phyloP scores from a whole-genome alignment of 2,329 filamentous ascomycete species.

The Aciculosporium take region DNA sequence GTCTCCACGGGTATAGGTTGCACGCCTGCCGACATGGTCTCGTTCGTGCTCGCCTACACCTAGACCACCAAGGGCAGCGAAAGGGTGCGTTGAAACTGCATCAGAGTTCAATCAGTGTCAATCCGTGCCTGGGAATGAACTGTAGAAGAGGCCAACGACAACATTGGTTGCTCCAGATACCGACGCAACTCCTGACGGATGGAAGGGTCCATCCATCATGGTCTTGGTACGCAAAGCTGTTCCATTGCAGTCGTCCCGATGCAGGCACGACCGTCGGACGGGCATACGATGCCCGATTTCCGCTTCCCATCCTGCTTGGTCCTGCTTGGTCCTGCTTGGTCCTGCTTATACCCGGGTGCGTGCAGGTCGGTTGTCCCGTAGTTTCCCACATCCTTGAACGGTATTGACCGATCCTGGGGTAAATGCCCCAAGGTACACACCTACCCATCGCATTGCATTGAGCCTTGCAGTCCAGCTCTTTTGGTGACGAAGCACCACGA shows the following conservation, averaged over 20 bases:
- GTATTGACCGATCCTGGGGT: too few relatives aligned
- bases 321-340: too few relatives aligned
- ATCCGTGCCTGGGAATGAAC: too few relatives aligned
- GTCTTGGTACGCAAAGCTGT: background rate
- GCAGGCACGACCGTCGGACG: conserved; percentile 1
- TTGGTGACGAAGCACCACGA: too few relatives aligned
- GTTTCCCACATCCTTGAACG: too few relatives aligned
- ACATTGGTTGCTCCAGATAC: background rate
- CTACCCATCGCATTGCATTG: too few relatives aligned
- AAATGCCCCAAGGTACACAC: too few relatives aligned
- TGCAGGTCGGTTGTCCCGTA: background rate
- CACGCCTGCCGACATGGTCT: background rate
- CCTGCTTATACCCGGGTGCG: background rate
- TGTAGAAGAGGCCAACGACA: background rate
- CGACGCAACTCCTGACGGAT: background rate
- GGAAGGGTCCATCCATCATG: background rate
- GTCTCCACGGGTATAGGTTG: background rate
- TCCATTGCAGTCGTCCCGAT: background rate
- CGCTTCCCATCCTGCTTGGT: background rate
- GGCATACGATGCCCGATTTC: background rate
- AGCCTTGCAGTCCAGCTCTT: too few relatives aligned
- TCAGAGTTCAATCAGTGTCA: too few relatives aligned
- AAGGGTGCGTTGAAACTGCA: too few relatives aligned
- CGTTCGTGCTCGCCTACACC: too few relatives aligned
- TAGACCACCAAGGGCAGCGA: too few relatives aligned